phyloP scores from a whole-genome alignment of 2,329 filamentous ascomycete species.

The Periconia sp. region DNA sequence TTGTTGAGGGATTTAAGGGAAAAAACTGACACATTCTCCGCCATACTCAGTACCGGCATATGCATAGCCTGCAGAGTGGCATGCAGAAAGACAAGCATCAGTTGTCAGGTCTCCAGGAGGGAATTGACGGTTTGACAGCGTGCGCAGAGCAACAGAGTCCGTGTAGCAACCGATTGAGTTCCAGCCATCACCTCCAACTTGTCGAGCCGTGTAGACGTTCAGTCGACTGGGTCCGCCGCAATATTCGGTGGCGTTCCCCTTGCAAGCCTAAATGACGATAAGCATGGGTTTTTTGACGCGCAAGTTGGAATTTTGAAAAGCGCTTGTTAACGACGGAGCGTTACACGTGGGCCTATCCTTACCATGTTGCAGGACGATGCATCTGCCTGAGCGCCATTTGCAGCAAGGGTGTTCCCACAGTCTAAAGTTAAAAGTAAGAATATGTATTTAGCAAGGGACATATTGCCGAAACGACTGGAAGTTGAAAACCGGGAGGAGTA shows the following conservation, averaged over 20 bases:
- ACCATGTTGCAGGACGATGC: slow-evolving; percentile 42
- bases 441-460: not conserved
- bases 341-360: not conserved
- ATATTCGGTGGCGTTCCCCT: slow-evolving; percentile 25
- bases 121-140: slow-evolving; percentile 4
- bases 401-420: slow-evolving; percentile 17
- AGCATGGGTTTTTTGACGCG: not conserved
- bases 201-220: slow-evolving; percentile 7
- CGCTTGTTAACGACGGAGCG: not conserved
- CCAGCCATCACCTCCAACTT: slow-evolving; percentile 4
- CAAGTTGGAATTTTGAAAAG: not conserved
- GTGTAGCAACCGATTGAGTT: slow-evolving; percentile 10
- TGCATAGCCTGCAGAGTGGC: slow-evolving; percentile 4
- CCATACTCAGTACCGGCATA: slow-evolving; percentile 20
- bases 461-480: not conserved
- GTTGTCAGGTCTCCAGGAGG: slow-evolving; percentile 11
- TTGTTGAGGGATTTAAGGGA: not conserved
- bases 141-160: slow-evolving; percentile 9
- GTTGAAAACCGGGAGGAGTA: not conserved
- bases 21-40: slow-evolving; percentile 12
- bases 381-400: slow-evolving; percentile 14
- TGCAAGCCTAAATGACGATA: slow-evolving; percentile 15
- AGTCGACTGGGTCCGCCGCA: slow-evolving; percentile 10
- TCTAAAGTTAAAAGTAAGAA: slow-evolving; percentile 14
- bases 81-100: slow-evolving; percentile 15